Base-by-base conservation (phyloP, 108 stramenopile genomes). In the Aureococcus anophagefferens region DNA sequence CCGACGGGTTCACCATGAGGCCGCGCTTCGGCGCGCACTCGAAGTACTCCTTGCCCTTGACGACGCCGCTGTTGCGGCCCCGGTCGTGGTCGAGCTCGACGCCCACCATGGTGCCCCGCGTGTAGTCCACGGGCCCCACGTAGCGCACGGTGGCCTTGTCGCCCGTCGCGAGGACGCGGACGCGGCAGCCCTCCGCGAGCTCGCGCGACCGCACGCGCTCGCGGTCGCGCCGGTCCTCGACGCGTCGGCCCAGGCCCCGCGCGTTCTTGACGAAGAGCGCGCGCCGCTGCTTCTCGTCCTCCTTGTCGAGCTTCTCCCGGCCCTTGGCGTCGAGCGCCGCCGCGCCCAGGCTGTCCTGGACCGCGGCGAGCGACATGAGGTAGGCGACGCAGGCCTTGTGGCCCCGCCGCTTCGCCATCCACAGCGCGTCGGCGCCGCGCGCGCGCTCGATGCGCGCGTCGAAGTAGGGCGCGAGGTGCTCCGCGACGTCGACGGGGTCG, bases 351-450 rank as follows among this genome's bases (percentile, higher is more conserved):
- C 21, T 25, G 1, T 59, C 36, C 63, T 64, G 16, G 33, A 71
- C 63, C 30, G 35, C 70, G 35, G 33, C 46, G 25, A 71, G 28
- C 31, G 63, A 21, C 33, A 71, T 28, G 25, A 71, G 63, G 30
- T 71, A 62, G 35, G 33, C 35, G 11, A 71, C 70, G 63, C 51
- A 59, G 33, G 33, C 63, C 33, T 37, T 37, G 70, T 71, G 62
- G 62, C 70, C 70, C 34, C 70, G 70, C 31, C 70, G 62, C 32
- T 31, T 25, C 34, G 34, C 62, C 29, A 71, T 33, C 63, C 63
- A 64, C 0, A 71, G 63, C 33, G 62, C 62, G 30, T 71, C 70
- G 5, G 63, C 63, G 11, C 69, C 69, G 4, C 62, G 33, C 16
- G 62, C 62, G 18, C 35, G 32, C 70, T 71, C 62, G 21, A 1